Evolutionary conservation across 2,329 filamentous ascomycete genomes (phyloP).

Genomic region (Dactylellina haptotyla): DNA sequence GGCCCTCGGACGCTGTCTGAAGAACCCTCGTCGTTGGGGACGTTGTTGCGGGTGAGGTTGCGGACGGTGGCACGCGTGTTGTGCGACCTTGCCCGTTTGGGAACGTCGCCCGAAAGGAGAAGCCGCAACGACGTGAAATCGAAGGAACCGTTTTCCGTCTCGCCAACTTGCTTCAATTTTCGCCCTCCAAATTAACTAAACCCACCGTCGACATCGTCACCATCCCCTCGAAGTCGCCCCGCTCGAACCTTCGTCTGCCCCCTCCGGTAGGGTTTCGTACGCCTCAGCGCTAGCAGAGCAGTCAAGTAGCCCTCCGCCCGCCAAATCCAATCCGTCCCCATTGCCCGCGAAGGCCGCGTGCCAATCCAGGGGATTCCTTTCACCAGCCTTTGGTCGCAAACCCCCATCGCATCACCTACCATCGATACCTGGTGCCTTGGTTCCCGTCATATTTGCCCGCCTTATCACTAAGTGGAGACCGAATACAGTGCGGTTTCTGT

Average conservation of each 20-base stretch:
- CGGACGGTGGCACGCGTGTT: constrained; percentile 30
- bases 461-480: neutral
- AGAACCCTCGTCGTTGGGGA: neutral
- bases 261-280: neutral
- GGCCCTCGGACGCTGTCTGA: neutral
- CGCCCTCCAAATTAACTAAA: neutral
- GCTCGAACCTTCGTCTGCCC: neutral
- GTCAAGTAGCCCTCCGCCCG: neutral
- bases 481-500: neutral
- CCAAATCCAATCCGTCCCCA: neutral
- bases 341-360: neutral
- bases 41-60: neutral
- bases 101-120: constrained; percentile 21
- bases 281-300: neutral
- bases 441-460: neutral
- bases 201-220: neutral
- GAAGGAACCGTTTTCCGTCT: neutral
- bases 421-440: neutral
- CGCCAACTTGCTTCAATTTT: neutral
- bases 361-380: constrained; percentile 6
- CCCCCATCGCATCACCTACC: too few relatives aligned
- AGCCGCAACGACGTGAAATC: neutral
- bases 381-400: neutral
- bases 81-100: constrained; percentile 17
- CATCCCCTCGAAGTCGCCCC: neutral